Conservation (phyloP, 495 filamentous ascomycete species). For the Chaetomium cochliodes region DNA sequence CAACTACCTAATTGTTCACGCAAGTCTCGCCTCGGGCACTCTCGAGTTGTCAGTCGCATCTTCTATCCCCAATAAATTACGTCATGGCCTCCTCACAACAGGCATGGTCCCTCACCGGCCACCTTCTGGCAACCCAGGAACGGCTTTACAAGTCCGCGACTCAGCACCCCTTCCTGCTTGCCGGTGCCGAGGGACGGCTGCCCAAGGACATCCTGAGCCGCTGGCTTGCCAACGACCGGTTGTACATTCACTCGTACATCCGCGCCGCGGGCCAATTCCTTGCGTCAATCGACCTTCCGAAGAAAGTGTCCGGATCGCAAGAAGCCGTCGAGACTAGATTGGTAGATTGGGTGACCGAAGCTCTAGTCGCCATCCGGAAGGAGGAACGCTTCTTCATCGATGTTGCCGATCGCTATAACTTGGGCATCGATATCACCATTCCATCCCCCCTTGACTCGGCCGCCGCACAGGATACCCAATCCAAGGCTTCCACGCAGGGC, state of each 20-base stretch:
- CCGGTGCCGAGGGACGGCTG: slow-evolving; percentile 63
- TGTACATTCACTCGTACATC: slow-evolving; percentile 70
- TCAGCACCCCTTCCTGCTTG: slow-evolving; percentile 64
- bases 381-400: slow-evolving; percentile 70
- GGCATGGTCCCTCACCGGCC: slow-evolving; percentile 48
- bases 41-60: no score
- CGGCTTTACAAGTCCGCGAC: slow-evolving; percentile 56
- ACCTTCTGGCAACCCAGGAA: slow-evolving; percentile 47
- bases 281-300: slow-evolving; percentile 59
- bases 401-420: slow-evolving; percentile 58
- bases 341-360: slow-evolving; percentile 60
- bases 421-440: slow-evolving; percentile 51
- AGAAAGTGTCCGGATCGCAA: slow-evolving; percentile 24
- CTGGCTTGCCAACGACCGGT: slow-evolving; percentile 74
- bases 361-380: slow-evolving; percentile 60
- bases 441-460: neutral
- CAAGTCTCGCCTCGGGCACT: no score
- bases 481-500: slow-evolving; percentile 17
- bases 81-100: slow-evolving; percentile 14
- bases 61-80: neutral
- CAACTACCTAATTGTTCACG: neutral
- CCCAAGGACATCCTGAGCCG: slow-evolving; percentile 54
- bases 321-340: slow-evolving; percentile 49
- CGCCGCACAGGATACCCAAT: slow-evolving; percentile 10
- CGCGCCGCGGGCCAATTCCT: slow-evolving; percentile 67